Evolutionary conservation across 768 basidiomycete genomes (phyloP), one percentile per base, ranked within the genome.

Genomic region (Epithele typhae): DNA sequence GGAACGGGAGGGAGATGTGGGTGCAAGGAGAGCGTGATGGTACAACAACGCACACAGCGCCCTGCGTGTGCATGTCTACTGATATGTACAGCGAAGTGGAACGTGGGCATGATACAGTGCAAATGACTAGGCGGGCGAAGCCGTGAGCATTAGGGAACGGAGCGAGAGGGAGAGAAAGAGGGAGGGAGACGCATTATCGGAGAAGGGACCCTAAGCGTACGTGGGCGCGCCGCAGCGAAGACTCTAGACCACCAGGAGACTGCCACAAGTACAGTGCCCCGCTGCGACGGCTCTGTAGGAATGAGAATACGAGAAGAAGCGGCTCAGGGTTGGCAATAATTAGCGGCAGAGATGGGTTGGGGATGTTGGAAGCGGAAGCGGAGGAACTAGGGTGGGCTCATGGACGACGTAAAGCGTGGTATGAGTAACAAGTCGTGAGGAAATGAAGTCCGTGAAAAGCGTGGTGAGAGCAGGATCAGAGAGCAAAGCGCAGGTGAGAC

Each of bases 1-100:
- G n/a, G n/a, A n/a, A n/a, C n/a, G n/a, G n/a, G n/a, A n/a, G n/a
- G n/a, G n/a, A n/a, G n/a, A n/a, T n/a, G n/a, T n/a, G n/a, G n/a
- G 27, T 14, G 27, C 7, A 14, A 30, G 8, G 14, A 30, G 27
- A 30, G 35, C 41, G 47, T 47, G 46, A 38, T 53, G 42, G 45
- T 54, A 54, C 53, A 54, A 49, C 48, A 49, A 50, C 53, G 48
- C 39, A 30, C 40, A 33, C 44, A 40, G 40, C 45, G 27, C 40
- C 17, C 40, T 43, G 37, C 25, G 41, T 25, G 42, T 36, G 43
- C 35, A 17, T 46, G 50, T 52, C 46, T 52, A 47, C 46, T 38
- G 36, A 39, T 23, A 35, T 32, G 36, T 37, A 43, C 11, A 19
- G 50, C 30, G n/a, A 40, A 23, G 25, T 19, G 25, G 25, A 37